A percentile compares a stretch with the other conserved stretches of the same genome.
Evolutionary conservation across 148 eudicot genomes (phyloP).

Genomic region (Rhododendron ferrugineum): DNA sequence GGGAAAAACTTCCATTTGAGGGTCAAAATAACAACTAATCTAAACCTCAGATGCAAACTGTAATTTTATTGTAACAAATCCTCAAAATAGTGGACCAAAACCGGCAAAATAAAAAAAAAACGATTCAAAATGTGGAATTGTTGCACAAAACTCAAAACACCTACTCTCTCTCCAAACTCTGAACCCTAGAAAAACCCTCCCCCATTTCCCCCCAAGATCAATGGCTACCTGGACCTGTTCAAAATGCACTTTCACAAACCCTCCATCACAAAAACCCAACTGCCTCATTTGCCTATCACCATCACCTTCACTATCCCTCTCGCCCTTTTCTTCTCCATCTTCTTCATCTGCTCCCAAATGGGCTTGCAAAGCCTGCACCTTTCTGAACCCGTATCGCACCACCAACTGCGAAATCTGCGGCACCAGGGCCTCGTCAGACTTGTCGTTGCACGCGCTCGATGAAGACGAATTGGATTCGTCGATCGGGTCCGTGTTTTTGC

Average conservation of each 20-base stretch:
- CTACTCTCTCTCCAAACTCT: not conserved
- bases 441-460: conserved; percentile 22
- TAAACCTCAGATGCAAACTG: not conserved
- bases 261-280: conserved; percentile 37
- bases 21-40: not conserved
- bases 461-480: conserved; percentile 33
- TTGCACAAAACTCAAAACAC: not conserved
- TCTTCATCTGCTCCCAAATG: conserved; percentile 42
- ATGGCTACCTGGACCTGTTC: conserved; percentile 55
- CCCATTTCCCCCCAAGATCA: conserved; percentile 13
- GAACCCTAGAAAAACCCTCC: conserved; percentile 27
- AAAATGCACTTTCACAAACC: conserved; percentile 78
- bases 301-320: conserved; percentile 15
- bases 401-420: conserved; percentile 58
- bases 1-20: not conserved
- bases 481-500: conserved; percentile 70
- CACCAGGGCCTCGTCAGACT: conserved; percentile 33
- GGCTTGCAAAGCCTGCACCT: conserved; percentile 83
- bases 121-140: not conserved
- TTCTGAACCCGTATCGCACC: conserved; percentile 46
- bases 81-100: not conserved
- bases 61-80: not conserved
- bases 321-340: conserved; percentile 16
- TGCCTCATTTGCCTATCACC: conserved; percentile 61
- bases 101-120: not conserved